phyloP scores from a whole-genome alignment of 345 rosid genomes.

The Xanthoceras sorbifolium region DNA sequence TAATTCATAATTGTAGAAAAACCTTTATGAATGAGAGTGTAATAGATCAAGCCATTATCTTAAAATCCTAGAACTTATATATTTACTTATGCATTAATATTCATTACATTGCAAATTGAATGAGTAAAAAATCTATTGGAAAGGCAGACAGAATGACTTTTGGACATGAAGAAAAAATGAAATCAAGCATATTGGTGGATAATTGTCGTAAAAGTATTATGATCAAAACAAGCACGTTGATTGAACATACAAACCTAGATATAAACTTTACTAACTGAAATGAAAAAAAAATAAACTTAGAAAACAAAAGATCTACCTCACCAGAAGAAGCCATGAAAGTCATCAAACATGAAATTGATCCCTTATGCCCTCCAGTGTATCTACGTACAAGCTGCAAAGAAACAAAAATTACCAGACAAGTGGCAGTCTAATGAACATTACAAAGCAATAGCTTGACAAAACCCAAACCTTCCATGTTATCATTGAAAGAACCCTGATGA shows the following conservation, averaged over 20 bases:
- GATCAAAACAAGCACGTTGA: background rate
- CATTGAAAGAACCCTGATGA: conserved; percentile 98
- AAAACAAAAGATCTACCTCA: conserved; percentile 60
- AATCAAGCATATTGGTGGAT: background rate
- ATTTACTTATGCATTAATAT: no score
- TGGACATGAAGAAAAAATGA: background rate
- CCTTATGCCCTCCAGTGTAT: conserved; percentile 98
- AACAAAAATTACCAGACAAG: conserved; percentile 24
- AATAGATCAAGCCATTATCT: background rate
- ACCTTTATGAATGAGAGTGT: background rate
- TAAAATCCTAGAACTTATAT: no score
- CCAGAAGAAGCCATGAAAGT: conserved; percentile 98
- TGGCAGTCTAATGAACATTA: conserved; percentile 20
- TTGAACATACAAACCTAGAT: background rate
- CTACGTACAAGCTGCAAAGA: conserved; percentile 84
- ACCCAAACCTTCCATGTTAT: conserved; percentile 93
- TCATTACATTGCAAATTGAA: background rate
- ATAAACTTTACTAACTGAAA: background rate
- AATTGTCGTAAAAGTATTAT: background rate
- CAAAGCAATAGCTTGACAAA: conserved; percentile 13
- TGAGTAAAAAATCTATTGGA: background rate
- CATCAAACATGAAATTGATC: conserved; percentile 92
- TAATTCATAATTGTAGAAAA: background rate
- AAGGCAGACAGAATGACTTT: background rate
- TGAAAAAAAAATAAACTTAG: background rate